These are phyloP conservation scores for Ramularia collo-cygni DNA, from an alignment of 2,329 filamentous ascomycete species.

Conservation along the genomic window DNA sequence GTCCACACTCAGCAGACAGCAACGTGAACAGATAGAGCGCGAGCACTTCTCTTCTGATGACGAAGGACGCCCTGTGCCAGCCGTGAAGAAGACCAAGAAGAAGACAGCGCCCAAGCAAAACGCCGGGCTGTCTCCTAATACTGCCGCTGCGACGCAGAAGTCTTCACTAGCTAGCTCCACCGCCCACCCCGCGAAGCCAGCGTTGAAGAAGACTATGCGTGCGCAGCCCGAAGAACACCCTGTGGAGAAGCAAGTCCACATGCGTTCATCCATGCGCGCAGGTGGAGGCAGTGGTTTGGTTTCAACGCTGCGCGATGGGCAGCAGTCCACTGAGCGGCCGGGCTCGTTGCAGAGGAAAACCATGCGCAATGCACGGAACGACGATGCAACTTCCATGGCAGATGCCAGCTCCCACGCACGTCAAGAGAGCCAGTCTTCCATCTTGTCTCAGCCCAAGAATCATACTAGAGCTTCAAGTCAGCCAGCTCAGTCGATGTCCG, in stretches of 20 bases:
- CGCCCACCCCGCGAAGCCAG: slow-evolving; percentile 33
- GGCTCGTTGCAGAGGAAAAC: slow-evolving; percentile 13
- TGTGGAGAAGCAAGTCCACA: slow-evolving; percentile 21
- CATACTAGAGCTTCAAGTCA: slow-evolving; percentile 3
- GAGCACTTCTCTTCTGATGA: slow-evolving; percentile 37
- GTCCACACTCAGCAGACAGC: slow-evolving; percentile 57
- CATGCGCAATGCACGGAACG: slow-evolving; percentile 11
- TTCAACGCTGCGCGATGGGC: slow-evolving; percentile 24
- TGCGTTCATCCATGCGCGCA: slow-evolving; percentile 35
- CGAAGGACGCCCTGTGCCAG: slow-evolving; percentile 17
- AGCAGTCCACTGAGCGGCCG: slow-evolving; percentile 11
- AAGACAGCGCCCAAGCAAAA: slow-evolving; percentile 28
- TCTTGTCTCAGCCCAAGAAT: background rate
- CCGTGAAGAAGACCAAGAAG: slow-evolving; percentile 36
- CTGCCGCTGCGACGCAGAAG: slow-evolving; percentile 5
- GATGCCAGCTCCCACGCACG: slow-evolving; percentile 1
- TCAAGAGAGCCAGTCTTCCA: slow-evolving; percentile 3
- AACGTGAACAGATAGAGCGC: slow-evolving; percentile 55
- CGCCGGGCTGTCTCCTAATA: slow-evolving; percentile 7
- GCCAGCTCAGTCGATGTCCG: slow-evolving; percentile 12
- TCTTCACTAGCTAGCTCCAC: slow-evolving; percentile 14
- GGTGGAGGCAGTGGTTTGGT: slow-evolving; percentile 29
- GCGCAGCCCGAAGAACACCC: slow-evolving; percentile 19
- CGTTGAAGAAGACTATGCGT: slow-evolving; percentile 36
- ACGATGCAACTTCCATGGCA: slow-evolving; percentile 16